Conservation (phyloP, 306 rosid species). For the Styphnolobium japonicum region DNA sequence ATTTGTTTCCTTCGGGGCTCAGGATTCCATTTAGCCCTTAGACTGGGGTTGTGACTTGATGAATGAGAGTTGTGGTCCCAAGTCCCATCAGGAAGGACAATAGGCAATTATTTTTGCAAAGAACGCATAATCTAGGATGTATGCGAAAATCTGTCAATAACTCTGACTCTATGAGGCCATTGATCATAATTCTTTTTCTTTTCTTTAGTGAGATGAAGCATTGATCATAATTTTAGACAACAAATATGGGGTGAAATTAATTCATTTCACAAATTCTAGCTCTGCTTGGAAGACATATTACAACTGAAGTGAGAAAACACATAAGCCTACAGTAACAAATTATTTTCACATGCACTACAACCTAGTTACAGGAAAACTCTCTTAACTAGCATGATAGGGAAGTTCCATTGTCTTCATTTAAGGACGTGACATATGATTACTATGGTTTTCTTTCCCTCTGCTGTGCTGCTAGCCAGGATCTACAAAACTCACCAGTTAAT, state of each 20-base stretch:
- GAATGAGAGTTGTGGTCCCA: background rate
- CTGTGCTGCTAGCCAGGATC: constrained; percentile 29
- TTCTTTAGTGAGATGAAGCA: background rate
- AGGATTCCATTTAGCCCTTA: background rate
- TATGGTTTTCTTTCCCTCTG: background rate
- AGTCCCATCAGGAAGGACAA: background rate
- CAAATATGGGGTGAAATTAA: background rate
- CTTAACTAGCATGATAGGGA: constrained; percentile 21
- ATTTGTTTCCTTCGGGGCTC: background rate
- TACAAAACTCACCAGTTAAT: constrained; percentile 21
- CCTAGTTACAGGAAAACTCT: constrained; percentile 29
- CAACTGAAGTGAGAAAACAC: background rate
- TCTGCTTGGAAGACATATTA: background rate
- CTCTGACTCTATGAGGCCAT: background rate
- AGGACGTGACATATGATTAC: background rate
- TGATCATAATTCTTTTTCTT: background rate
- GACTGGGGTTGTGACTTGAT: background rate
- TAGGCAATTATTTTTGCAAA: background rate
- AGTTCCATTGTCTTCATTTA: background rate
- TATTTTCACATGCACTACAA: constrained; percentile 12
- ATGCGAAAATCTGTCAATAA: background rate
- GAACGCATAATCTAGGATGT: background rate
- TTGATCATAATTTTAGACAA: background rate
- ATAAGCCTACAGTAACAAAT: constrained; percentile 13
- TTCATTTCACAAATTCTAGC: constrained; percentile 4